Evolutionary conservation across 805 yeast species (phyloP).

Genomic region (Wickerhamiella azyma): DNA sequence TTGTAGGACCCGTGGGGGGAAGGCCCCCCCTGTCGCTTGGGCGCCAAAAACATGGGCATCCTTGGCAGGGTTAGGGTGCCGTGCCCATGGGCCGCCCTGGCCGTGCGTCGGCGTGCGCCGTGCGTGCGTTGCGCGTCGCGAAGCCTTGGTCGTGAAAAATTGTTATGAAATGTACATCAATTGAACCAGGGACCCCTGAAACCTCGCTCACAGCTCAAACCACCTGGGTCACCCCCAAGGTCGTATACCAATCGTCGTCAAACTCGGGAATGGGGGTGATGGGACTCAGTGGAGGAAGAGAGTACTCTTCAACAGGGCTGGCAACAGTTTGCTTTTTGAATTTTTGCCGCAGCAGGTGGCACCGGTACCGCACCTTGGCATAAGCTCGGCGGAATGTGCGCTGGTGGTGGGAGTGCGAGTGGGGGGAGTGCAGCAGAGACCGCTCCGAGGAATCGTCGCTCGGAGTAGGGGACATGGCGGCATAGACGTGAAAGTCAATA

Average conservation of each 20-base stretch:
- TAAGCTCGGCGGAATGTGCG: slow-evolving; percentile 1
- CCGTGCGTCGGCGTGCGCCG: too few relatives aligned
- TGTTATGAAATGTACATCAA: too few relatives aligned
- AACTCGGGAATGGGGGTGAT: neutral
- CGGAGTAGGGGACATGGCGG: neutral
- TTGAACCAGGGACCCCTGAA: too few relatives aligned
- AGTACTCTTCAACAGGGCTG: neutral
- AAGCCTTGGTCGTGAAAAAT: too few relatives aligned
- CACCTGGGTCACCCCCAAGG: too few relatives aligned
- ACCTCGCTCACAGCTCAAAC: too few relatives aligned
- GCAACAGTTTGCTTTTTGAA: neutral
- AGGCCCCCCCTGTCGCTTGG: too few relatives aligned
- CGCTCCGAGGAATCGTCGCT: slow-evolving; percentile 1
- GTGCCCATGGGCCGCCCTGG: too few relatives aligned
- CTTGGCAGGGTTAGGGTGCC: too few relatives aligned
- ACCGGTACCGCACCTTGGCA: neutral
- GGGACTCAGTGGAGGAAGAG: neutral
- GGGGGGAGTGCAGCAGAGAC: neutral
- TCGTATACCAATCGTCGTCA: slow-evolving; percentile 8
- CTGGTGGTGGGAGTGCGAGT: neutral
- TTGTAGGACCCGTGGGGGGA: neutral
- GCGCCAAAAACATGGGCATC: too few relatives aligned
- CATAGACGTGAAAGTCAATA: slow-evolving; percentile 4
- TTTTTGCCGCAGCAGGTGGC: neutral
- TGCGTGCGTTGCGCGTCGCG: too few relatives aligned